Evolutionary conservation across 192 early-diverging fungal species (phyloP).

Genomic region (Backusella australiensis): DNA sequence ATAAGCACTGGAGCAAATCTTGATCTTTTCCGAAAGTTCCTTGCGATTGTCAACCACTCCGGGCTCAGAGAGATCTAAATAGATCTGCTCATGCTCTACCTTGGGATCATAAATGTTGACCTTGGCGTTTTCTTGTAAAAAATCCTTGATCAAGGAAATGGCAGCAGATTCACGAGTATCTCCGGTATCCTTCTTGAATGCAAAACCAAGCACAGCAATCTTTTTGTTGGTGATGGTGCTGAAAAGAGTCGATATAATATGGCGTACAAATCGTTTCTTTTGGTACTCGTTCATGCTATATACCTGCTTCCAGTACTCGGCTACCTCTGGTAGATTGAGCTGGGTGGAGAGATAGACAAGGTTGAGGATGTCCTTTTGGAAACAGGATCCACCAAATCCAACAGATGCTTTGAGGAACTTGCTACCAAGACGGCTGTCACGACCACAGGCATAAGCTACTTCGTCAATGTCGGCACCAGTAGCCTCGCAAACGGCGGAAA

Average conservation of each 20-base stretch:
- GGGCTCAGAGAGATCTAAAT: conserved; percentile 58
- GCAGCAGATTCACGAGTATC: conserved; percentile 93
- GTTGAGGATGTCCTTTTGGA: conserved; percentile 93
- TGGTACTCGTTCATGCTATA: conserved; percentile 90
- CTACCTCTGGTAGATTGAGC: conserved; percentile 84
- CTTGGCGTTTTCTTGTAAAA: conserved; percentile 73
- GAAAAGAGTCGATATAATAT: conserved; percentile 69
- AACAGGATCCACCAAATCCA: conserved; percentile 93
- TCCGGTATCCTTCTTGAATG: conserved; percentile 92
- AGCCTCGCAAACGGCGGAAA: conserved; percentile 89
- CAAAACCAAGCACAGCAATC: conserved; percentile 83
- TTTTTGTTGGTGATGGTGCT: conserved; percentile 79
- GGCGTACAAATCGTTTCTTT: conserved; percentile 75
- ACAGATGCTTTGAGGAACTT: conserved; percentile 89
- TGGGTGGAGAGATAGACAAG: conserved; percentile 84
- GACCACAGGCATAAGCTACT: conserved; percentile 85
- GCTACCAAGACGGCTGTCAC: conserved; percentile 82
- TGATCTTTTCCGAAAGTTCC: conserved; percentile 58
- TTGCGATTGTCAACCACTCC: conserved; percentile 46
- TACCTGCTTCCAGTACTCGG: conserved; percentile 90
- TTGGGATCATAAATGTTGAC: conserved; percentile 90
- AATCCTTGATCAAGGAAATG: conserved; percentile 72
- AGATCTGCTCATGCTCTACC: conserved; percentile 69
- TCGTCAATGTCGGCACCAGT: conserved; percentile 88
- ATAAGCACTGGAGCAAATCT: conserved; percentile 62